Evolutionary conservation across 148 eudicot genomes (phyloP), one percentile per base, ranked within the genome.

Genomic region (Rhododendron molle): DNA sequence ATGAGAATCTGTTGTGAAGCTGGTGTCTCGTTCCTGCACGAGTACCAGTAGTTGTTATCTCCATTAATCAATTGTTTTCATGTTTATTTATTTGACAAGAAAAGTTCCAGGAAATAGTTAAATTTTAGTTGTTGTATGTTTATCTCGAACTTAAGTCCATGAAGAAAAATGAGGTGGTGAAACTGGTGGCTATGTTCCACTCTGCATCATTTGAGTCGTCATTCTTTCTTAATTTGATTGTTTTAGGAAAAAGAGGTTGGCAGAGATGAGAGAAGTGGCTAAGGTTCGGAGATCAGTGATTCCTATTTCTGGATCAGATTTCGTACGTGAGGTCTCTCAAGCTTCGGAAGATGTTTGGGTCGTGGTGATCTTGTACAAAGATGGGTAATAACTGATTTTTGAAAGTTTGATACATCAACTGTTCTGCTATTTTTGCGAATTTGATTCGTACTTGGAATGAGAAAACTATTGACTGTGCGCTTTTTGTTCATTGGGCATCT

Each of bases 331-430:
- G 88, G 97, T 96, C 81, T 95, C 98, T 56, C 98, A 94, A 88
- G 98, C 99, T 85, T 89, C 94, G 18, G 86, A 92, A 13, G 98
- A 96, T 58, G 89, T 96, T 23, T 96, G 99, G 99, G 99, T 96
- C 3, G 95, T 96, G 7, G 95, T 94, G 50, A 81, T 96, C 62
- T 90, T 96, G 73, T 96, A 94, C 87, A 96, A 96, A 87, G 98
- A 96, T 83, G 97, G 99, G 99, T 95, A 90, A 88, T 79, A 62
- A 78, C 4, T 46, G 60, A 47, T 14, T 54, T 78, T 43, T 80
- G 4, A 2, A 12, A 82, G 26, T 77, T 77, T 34, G 23, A 15
- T 60, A 20, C 36, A 52, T 7, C 13, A 15, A 12, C 71, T n/a
- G 20, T 81, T 47, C 44, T 1, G 13, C 36, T 65, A 12, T 80